phyloP scores from a whole-genome alignment of 257 asterid genomes.

The Rauvolfia tetraphylla region DNA sequence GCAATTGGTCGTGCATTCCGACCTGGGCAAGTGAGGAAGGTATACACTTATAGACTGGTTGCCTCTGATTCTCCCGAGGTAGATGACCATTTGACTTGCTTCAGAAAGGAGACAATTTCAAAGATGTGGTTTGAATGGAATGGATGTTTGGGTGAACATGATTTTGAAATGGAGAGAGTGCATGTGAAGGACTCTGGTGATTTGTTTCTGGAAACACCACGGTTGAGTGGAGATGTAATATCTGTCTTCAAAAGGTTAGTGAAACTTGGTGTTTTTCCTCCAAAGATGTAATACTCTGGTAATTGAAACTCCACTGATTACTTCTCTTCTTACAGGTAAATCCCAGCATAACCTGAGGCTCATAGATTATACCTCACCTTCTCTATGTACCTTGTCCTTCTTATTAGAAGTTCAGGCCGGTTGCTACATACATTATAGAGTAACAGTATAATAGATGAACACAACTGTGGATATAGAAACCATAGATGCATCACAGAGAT shows the following conservation, averaged over 20 bases:
- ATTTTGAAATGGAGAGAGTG: conserved; percentile 14
- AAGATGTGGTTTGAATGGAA: conserved; percentile 27
- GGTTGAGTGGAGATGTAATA: conserved; percentile 44
- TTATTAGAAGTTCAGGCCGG: neutral
- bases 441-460: neutral
- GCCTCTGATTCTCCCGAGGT: conserved; percentile 67
- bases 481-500: neutral
- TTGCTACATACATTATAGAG: neutral
- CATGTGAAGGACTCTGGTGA: conserved; percentile 14
- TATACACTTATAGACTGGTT: conserved; percentile 52
- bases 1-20: conserved; percentile 84
- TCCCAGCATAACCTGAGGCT: neutral
- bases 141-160: conserved; percentile 13
- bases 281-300: neutral
- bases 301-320: neutral
- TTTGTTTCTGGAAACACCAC: conserved; percentile 43
- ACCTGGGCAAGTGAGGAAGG: conserved; percentile 69
- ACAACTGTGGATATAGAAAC: neutral
- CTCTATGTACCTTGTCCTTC: neutral
- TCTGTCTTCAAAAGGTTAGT: conserved; percentile 45
- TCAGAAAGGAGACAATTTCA: conserved; percentile 21
- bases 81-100: conserved; percentile 57
- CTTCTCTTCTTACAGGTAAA: neutral
- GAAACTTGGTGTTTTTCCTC: neutral
- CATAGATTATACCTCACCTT: neutral